Conservation (phyloP, 2,329 filamentous ascomycete genomes). For the Exophiala sp. region DNA sequence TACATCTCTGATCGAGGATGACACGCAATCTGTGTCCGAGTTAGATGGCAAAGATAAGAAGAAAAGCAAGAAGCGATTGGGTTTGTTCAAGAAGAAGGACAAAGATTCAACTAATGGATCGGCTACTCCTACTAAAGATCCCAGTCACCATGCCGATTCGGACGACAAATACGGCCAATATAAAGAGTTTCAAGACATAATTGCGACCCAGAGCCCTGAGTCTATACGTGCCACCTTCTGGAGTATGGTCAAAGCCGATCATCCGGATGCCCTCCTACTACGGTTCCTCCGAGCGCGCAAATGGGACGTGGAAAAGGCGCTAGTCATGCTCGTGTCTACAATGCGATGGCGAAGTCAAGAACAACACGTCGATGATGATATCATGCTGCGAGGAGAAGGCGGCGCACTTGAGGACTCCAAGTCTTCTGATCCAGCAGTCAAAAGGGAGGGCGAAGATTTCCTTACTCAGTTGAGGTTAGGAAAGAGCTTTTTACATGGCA, state of each 20-base stretch:
- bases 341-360: slow-evolving; percentile 85
- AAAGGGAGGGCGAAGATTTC: slow-evolving; percentile 73
- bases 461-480: slow-evolving; percentile 79
- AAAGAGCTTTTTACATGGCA: slow-evolving; percentile 87
- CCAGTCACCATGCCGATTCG: slow-evolving; percentile 43
- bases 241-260: slow-evolving; percentile 92
- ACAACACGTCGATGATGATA: slow-evolving; percentile 83
- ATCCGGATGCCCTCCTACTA: slow-evolving; percentile 80
- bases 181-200: slow-evolving; percentile 77
- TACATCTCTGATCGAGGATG: slow-evolving; percentile 26
- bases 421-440: slow-evolving; percentile 56
- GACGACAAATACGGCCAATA: slow-evolving; percentile 93
- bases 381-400: slow-evolving; percentile 74
- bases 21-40: slow-evolving; percentile 26
- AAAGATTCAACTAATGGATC: slow-evolving; percentile 35
- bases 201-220: slow-evolving; percentile 73
- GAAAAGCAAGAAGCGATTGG: slow-evolving; percentile 70
- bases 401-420: slow-evolving; percentile 60
- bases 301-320: slow-evolving; percentile 90
- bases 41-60: slow-evolving; percentile 48
- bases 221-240: slow-evolving; percentile 78
- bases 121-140: slow-evolving; percentile 38
- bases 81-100: slow-evolving; percentile 61
- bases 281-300: slow-evolving; percentile 86
- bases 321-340: slow-evolving; percentile 91